phyloP scores from a whole-genome alignment of 2,329 filamentous ascomycete species.

The Blastomyces gilchristii region DNA sequence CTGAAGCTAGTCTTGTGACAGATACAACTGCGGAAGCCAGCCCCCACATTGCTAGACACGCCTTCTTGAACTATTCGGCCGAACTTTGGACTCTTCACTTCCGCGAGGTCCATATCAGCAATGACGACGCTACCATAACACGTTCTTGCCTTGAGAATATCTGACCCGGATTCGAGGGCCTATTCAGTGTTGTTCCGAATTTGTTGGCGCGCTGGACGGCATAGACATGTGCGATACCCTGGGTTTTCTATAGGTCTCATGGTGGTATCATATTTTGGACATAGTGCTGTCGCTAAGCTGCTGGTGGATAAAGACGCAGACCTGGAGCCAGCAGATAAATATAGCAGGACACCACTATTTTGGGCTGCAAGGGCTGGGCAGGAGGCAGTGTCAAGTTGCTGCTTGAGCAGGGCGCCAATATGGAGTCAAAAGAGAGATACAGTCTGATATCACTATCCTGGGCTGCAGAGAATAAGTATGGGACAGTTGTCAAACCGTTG shows the following conservation, averaged over 20 bases:
- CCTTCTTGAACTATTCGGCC: neutral
- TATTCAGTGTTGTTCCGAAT: neutral
- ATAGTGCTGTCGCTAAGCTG: neutral
- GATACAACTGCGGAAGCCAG: neutral
- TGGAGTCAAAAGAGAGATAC: neutral
- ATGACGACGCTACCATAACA: neutral
- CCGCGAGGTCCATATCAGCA: neutral
- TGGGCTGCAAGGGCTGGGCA: no score
- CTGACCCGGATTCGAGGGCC: neutral
- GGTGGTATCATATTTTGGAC: neutral
- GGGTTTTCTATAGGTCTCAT: neutral
- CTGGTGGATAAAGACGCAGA: neutral
- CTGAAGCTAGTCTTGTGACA: no score
- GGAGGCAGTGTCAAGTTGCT: no score
- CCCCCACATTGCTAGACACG: neutral
- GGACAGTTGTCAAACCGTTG: neutral
- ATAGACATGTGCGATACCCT: neutral
- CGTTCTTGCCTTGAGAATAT: neutral
- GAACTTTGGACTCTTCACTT: neutral
- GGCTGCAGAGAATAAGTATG: neutral
- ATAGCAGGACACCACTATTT: no score
- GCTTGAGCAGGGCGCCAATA: neutral
- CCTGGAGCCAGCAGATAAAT: no score
- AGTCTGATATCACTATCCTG: neutral
- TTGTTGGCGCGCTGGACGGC: neutral